Base-by-base conservation (phyloP, 2,329 filamentous ascomycete species). In the Fusarium sp. region DNA sequence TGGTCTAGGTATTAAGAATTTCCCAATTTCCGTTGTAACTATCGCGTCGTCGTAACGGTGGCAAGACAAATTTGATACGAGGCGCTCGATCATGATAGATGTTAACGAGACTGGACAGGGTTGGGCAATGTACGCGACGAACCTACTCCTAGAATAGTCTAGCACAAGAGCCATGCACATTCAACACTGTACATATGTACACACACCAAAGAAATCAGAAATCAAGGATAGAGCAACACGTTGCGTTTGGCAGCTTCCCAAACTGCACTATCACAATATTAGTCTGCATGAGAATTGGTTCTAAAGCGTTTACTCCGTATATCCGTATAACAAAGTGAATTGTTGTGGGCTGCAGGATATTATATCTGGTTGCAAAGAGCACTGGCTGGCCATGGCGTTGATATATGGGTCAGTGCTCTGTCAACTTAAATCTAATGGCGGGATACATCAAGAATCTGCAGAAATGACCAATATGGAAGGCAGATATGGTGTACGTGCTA, bases 321-420 rank as follows among this genome's bases (percentile, higher is more conserved):
- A 37, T 37, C 35, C 35, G 35, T 15, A n/a, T 3, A 10, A 19
- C 5, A 17, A 15, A 24, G 17, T 40, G 51, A 39, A 26, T 61
- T 33, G 22, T 53, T 37, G 41, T 63, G 61, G 61, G 45, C 51
- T 50, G 14, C 45, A n/a, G 53, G 44, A 56, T 39, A 50, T 68
- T 49, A 61, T 40, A 50, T 55, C 28, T 55, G 43, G 26, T 28
- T 52, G 56, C 24, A 35, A 45, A 69, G 59, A 62, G 60, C 65
- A 60, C 66, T 57, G 60, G 56, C 62, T 65, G 62, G 66, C 70
- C 70, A 62, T 53, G 61, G 63, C 70, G 68, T 74, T 59, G 71
- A 71, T 71, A 74, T 65, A 54, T 68, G 46, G 60, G 35, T 22
- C 45, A 61, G 49, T 41, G 51, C 48, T 53, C 24, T 59, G 41